phyloP scores from a whole-genome alignment of 1,284 basidiomycete genomes.

The Butyriboletus appendiculatus region DNA sequence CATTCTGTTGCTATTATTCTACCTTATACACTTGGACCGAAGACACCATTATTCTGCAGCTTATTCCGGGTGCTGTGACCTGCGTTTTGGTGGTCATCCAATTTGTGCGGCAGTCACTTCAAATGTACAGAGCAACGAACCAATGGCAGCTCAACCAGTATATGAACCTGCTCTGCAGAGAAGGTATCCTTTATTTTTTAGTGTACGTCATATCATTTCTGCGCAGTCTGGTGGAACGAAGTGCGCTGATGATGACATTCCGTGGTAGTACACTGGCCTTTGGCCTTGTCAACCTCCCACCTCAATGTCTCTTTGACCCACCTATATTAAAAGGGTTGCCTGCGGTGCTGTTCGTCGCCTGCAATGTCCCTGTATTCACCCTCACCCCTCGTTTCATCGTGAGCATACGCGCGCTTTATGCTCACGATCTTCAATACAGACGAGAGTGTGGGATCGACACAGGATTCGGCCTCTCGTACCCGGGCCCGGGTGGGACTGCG shows the following conservation, averaged over 20 bases:
- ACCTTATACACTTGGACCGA: background rate
- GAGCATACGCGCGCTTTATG: background rate
- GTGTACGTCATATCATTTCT: background rate
- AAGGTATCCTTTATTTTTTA: background rate
- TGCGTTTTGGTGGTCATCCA: background rate
- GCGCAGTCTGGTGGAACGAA: background rate
- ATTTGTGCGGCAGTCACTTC: slow-evolving; percentile 1
- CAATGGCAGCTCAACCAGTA: slow-evolving; percentile 1
- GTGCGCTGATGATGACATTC: background rate
- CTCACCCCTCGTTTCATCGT: background rate
- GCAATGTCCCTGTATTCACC: background rate
- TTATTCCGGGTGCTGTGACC: background rate
- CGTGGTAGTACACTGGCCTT: background rate
- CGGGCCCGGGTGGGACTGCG: no score
- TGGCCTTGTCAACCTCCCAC: background rate
- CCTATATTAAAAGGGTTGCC: background rate
- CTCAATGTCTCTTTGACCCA: background rate
- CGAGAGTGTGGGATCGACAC: background rate
- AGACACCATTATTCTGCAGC: background rate
- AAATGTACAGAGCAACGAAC: slow-evolving; percentile 2
- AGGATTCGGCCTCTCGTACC: background rate
- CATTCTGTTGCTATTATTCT: background rate
- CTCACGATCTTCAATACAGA: background rate
- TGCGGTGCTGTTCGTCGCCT: background rate
- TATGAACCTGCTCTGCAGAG: background rate